Evolutionary conservation across 495 filamentous ascomycete species (phyloP).

Genomic region (Penicillium pancosmium): DNA sequence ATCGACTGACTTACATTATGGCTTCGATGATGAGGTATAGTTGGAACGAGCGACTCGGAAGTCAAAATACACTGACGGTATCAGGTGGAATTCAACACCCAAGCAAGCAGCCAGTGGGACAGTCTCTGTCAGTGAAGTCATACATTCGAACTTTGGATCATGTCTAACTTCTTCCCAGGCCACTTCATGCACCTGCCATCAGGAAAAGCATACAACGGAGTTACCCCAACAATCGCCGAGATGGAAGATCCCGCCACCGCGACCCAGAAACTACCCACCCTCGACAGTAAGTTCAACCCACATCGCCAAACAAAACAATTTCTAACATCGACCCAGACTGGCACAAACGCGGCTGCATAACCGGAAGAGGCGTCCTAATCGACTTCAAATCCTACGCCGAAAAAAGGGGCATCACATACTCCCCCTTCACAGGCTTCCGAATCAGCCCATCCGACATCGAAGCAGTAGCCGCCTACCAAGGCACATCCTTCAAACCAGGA

Average conservation of each 20-base stretch:
- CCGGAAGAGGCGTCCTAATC: slow-evolving; percentile 48
- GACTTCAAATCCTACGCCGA: slow-evolving; percentile 47
- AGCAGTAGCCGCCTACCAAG: slow-evolving; percentile 33
- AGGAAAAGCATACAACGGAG: slow-evolving; percentile 57
- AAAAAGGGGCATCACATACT: slow-evolving; percentile 33
- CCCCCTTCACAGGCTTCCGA: slow-evolving; percentile 35
- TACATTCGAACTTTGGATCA: slow-evolving; percentile 8
- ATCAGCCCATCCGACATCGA: slow-evolving; percentile 37
- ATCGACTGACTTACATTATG: slow-evolving; percentile 21
- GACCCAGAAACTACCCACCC: slow-evolving; percentile 15
- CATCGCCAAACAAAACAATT: background rate
- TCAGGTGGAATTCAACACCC: slow-evolving; percentile 52
- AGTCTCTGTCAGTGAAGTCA: slow-evolving; percentile 31
- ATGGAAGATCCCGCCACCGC: slow-evolving; percentile 5
- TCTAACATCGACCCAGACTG: slow-evolving; percentile 27
- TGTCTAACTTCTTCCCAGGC: slow-evolving; percentile 13
- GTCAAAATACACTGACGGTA: background rate
- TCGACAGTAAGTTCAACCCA: slow-evolving; percentile 25
- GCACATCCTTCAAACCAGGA: slow-evolving; percentile 36
- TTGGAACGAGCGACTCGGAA: background rate
- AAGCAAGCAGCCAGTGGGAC: slow-evolving; percentile 46
- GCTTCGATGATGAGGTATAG: slow-evolving; percentile 46
- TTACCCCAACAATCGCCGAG: slow-evolving; percentile 18
- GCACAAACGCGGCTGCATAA: slow-evolving; percentile 41
- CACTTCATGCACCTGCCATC: slow-evolving; percentile 46